These are phyloP conservation scores for Colletotrichum australisinense DNA, from an alignment of 2,329 filamentous ascomycete genomes.

Conservation along the genomic window DNA sequence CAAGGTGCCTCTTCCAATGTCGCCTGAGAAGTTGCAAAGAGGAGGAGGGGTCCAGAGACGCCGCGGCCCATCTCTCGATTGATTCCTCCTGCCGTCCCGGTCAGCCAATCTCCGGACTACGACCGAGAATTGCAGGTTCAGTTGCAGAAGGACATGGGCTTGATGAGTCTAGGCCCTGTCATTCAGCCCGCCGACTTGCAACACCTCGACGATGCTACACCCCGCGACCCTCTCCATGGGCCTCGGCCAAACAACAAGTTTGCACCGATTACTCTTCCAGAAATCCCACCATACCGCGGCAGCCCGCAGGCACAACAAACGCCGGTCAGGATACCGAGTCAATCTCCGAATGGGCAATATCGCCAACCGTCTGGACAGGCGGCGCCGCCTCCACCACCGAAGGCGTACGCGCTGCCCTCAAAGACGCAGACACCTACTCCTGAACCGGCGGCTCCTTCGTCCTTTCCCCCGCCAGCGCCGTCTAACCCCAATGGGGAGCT, in stretches of 20 bases:
- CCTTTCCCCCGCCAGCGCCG: constrained; percentile 68
- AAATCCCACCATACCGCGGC: constrained; percentile 67
- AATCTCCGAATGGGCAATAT: constrained; percentile 37
- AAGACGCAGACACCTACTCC: constrained; percentile 46
- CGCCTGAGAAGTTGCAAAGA: constrained; percentile 60
- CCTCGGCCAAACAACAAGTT: constrained; percentile 52
- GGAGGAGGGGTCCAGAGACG: constrained; percentile 50
- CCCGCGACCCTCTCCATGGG: constrained; percentile 40
- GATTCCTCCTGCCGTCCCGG: constrained; percentile 55
- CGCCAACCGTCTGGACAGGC: constrained; percentile 35
- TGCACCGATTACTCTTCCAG: constrained; percentile 57
- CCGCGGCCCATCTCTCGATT: constrained; percentile 59
- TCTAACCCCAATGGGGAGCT: constrained; percentile 75
- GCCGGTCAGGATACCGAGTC: constrained; percentile 40
- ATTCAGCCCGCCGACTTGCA: constrained; percentile 40
- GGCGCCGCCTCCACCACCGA: constrained; percentile 33
- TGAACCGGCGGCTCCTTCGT: constrained; percentile 52
- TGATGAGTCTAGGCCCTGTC: constrained; percentile 61
- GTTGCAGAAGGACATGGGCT: constrained; percentile 71
- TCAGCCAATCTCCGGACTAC: constrained; percentile 67
- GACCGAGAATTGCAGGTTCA: constrained; percentile 71
- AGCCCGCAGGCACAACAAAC: constrained; percentile 38
- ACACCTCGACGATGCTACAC: constrained; percentile 16
- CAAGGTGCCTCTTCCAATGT: constrained; percentile 70
- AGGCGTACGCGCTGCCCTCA: constrained; percentile 41